Base-by-base conservation (phyloP, 108 stramenopile species). In the Schizochytrium sp. region DNA sequence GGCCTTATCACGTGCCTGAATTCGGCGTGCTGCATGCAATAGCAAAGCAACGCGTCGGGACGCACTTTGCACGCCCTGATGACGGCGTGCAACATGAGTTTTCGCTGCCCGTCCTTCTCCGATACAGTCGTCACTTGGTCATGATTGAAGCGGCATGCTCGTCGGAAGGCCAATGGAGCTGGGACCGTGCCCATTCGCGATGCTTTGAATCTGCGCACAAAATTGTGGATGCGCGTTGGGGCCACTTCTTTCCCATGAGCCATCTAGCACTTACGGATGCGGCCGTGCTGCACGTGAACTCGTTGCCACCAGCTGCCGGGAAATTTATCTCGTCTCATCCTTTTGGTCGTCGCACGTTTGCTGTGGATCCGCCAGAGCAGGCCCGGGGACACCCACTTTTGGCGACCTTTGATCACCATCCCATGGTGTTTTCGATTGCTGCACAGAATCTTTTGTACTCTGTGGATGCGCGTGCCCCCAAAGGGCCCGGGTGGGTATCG, bases 341-440 rank as follows among this genome's bases (percentile, higher is more conserved):
- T 6, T 23, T 69, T 12, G 63, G 21, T 8, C 12, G 8, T 18
- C 14, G 8, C 21, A 6, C 8, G 25, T 1, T 41, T 16, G 10
- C 25, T 10, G 63, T 69, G 10, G 25, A 14, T 23, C 41, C 63
- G 25, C 63, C 63, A 23, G 63, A 8, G 25, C 21, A 69, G 89
- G 72, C 97, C 97, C 44, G 98, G 97, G 91, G 89, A 90, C 60
- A 89, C 93, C 44, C 98, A 98, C 92, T 95, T 97, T 21, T 98
- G 97, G 44, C 95, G 98, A 59, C 98, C 98, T 57, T 95, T 99
- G 88, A 98, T 97, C 29, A 98, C 98, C 43, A 96, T 96, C 44
- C 98, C 97, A 23, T 93, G 98, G 72, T 98, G 97, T 5, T 98
- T 98, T 93, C 94, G 96, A 5, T 98, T 97, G 90, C 92, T 96